phyloP scores from a whole-genome alignment of 2,329 filamentous ascomycete species.

The Ophiostoma quercus region DNA sequence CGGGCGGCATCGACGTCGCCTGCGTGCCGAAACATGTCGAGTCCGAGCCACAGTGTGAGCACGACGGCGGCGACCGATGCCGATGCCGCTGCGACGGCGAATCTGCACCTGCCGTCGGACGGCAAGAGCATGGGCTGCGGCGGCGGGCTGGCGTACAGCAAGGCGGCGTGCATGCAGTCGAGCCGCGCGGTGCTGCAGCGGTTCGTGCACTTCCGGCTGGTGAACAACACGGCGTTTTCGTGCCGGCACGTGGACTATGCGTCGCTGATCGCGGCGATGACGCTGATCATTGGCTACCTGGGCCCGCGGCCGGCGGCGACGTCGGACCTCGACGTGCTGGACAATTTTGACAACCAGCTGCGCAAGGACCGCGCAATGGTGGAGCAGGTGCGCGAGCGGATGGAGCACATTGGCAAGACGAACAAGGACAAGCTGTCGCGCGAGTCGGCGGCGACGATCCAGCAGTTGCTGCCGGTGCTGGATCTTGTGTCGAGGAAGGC shows the following conservation, averaged over 20 bases:
- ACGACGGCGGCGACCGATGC: not conserved
- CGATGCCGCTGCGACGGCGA: no score
- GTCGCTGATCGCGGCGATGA: slow-evolving; percentile 47
- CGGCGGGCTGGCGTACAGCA: slow-evolving; percentile 42
- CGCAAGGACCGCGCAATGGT: slow-evolving; percentile 38
- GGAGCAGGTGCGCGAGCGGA: slow-evolving; percentile 36
- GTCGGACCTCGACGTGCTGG: slow-evolving; percentile 16
- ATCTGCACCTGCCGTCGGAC: not conserved
- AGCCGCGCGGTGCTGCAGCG: slow-evolving; percentile 47
- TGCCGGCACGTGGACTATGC: slow-evolving; percentile 50
- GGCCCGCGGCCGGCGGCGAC: slow-evolving; percentile 30
- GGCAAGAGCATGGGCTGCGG: not conserved
- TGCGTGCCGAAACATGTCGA: not conserved
- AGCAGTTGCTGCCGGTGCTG: slow-evolving; percentile 41
- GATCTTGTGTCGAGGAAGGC: slow-evolving; percentile 29
- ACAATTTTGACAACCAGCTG: slow-evolving; percentile 29
- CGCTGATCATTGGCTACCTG: slow-evolving; percentile 48
- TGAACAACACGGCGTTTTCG: slow-evolving; percentile 37
- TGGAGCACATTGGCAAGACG: slow-evolving; percentile 37
- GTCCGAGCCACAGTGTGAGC: no score
- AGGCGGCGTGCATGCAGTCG: slow-evolving; percentile 44
- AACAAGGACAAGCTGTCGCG: slow-evolving; percentile 41
- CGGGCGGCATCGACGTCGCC: not conserved
- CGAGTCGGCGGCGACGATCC: slow-evolving; percentile 42
- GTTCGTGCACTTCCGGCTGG: slow-evolving; percentile 44